Evolutionary conservation across 495 filamentous ascomycete species (phyloP).

Genomic region (Xylaria intraflava): DNA sequence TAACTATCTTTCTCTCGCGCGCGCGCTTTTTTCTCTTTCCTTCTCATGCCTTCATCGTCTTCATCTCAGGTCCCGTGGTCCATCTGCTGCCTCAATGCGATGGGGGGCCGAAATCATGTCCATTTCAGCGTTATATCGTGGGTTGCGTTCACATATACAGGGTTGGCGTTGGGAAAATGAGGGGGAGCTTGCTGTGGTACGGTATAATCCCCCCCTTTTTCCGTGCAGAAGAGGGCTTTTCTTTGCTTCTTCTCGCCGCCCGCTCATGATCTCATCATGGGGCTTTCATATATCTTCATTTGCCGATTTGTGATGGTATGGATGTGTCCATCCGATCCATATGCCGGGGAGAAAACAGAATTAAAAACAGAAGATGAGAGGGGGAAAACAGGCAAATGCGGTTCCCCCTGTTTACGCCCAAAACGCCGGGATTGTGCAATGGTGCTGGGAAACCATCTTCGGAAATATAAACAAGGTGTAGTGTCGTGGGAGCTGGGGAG

Average conservation of each 20-base stretch:
- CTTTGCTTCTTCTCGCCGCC: background rate
- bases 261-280: background rate
- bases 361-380: background rate
- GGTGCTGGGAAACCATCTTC: background rate
- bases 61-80: background rate
- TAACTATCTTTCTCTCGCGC: no score
- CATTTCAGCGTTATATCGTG: background rate
- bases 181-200: background rate
- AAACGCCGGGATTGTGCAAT: conserved; percentile 12
- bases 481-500: background rate
- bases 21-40: no score
- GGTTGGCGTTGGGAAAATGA: background rate
- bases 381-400: background rate
- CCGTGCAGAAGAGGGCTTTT: background rate
- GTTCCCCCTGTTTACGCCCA: background rate
- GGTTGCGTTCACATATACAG: background rate
- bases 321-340: background rate
- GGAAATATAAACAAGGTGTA: conserved; percentile 15
- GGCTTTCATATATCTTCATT: background rate
- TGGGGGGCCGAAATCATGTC: background rate
- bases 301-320: background rate
- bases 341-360: background rate
- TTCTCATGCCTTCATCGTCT: background rate
- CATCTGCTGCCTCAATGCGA: background rate
- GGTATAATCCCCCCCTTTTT: no score